Base-by-base conservation (phyloP, 441 rosid species). In the Erysimum pusillum region DNA sequence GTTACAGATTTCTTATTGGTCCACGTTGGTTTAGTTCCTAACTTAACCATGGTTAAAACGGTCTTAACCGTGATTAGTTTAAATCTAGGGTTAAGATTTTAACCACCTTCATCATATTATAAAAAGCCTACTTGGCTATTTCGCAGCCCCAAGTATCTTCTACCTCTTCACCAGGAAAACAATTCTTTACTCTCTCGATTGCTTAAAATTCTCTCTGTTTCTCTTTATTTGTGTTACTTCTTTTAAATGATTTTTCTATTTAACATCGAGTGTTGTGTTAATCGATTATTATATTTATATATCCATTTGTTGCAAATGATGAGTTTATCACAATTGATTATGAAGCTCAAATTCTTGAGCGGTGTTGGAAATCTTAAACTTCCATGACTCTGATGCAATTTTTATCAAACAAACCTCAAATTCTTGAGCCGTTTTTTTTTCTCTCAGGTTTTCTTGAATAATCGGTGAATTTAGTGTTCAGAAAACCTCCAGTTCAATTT, bases 381-480 rank as follows among this genome's bases (percentile, higher is more conserved):
- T 77, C 76, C 80, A 77, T 77, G 80, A 77, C 76, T 70, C 76
- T 66, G 73, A 74, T 64, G 77, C 71, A 58, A 28, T 15, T 48
- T 49, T 0, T 1, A 22, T 61, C 66, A 5, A 17, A 0, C 0
- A 17, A 15, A 8, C 13, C 20, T 25, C 45, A 73, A 5, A 42
- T 64, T 34, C 25, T 48, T 45, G 7, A 14, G 2, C 52, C 3
- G 13, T 63, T 4, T 42, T 13, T 41, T 49, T 56, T 6, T 73
- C 49, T 46, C 45, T 13, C n/a, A 14, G 12, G 46, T 20, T 42
- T 31, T 15, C 35, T 6, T 9, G 31, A 12, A 59, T 35, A 7
- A 35, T 58, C 11, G 3, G 3, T 35, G 2, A 38, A 22, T 58
- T 46, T 46, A 28, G 31, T 28, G 31, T 28, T 28, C 31, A 28